Base-by-base conservation (phyloP, 73 alveolate species). In the Stentor roeselii region DNA sequence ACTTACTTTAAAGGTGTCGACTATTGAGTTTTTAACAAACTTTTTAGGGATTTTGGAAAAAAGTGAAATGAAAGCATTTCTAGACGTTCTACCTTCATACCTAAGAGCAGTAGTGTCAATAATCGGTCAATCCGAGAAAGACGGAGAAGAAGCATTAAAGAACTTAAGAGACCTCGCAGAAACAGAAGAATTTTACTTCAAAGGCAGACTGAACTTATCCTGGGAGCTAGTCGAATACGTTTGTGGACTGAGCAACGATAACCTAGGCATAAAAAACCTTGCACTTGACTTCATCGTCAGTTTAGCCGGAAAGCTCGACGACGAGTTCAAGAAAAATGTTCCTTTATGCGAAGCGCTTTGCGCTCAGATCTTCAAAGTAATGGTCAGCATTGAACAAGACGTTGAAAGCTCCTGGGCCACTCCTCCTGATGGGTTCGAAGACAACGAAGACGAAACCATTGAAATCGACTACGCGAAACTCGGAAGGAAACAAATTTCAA, bases 181-280 rank as follows among this genome's bases (percentile, higher is more conserved):
- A 78, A 86, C 94, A 80, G 99, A 95, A 87, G 97, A 96, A 15
- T 93, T 90, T 75, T 95, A 92, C 94, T 93, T 95, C 91, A 84
- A 88, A 75, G 86, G 85, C 42, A 59, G 78, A 60, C 85, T 90
- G 87, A 86, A 91, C 59, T 86, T 78, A 59, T 82, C 90, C 80
- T 93, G 83, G 89, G 78, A 84, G 30, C 83, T 76, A 75, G 84
- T 95, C 87, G 92, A 82, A 75, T 90, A 90, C 35, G 83, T 88
- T 40, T 87, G 84, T 36, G 83, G 77, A 35, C 78, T 75, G 82
- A 82, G 82, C n/a, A 92, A 82, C 84, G 89, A 89, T 36, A 88
- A 91, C 86, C 36, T 82, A 38, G 41, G 91, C 35, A 85, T 91
- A 40, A 91, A 92, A 86, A 87, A 76, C 39, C 76, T 84, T 75